phyloP scores from a whole-genome alignment of 2,329 filamentous ascomycete genomes.

The Nemania sp. region DNA sequence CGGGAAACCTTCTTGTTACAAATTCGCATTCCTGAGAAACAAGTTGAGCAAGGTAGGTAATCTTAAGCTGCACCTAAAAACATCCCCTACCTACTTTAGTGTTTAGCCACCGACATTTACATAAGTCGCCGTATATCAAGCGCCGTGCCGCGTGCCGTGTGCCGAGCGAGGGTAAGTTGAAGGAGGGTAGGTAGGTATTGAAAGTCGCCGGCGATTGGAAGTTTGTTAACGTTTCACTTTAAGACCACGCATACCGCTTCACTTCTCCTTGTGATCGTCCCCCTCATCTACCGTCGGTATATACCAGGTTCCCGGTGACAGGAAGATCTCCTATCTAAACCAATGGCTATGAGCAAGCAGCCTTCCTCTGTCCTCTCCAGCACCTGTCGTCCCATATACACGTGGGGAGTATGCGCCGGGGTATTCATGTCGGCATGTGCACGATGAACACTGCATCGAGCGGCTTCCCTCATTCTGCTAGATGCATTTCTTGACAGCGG shows the following conservation, averaged over 20 bases:
- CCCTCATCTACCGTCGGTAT: constrained; percentile 2
- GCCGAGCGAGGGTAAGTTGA: too few relatives aligned
- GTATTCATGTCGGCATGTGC: constrained; percentile 8
- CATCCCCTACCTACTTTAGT: too few relatives aligned
- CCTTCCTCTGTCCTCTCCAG: constrained; percentile 5
- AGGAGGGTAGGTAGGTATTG: neutral
- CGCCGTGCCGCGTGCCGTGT: constrained; percentile 5
- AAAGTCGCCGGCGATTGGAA: neutral
- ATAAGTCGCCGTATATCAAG: constrained; percentile 5
- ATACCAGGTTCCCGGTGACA: constrained; percentile 14
- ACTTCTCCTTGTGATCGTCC: neutral
- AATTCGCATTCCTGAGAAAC: neutral
- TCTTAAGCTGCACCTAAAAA: neutral
- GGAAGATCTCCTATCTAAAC: constrained; percentile 7
- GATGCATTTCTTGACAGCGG: constrained; percentile 20
- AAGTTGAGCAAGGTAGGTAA: too few relatives aligned
- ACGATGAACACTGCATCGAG: neutral
- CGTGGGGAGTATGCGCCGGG: constrained; percentile 23
- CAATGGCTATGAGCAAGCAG: constrained; percentile 15
- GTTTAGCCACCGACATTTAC: neutral
- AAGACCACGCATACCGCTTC: neutral
- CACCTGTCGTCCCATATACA: constrained; percentile 29
- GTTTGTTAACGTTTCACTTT: neutral
- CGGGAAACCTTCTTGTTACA: too few relatives aligned
- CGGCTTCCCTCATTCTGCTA: constrained; percentile 28